Conservation (phyloP, 305 asterid species). For the Fraxinus dipetala region DNA sequence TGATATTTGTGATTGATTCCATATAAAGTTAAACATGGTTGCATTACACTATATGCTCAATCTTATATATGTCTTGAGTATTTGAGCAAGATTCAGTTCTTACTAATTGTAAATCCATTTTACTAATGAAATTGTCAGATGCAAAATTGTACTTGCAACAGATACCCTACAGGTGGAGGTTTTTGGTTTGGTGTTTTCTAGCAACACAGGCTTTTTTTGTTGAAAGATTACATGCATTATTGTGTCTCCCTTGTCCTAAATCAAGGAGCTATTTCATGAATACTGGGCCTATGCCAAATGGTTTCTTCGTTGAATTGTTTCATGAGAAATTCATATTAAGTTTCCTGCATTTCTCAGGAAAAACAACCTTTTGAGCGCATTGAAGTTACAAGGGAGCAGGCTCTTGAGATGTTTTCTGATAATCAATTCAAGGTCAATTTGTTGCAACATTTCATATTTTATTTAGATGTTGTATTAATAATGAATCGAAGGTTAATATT, state of each 20-base stretch:
- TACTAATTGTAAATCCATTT: not conserved
- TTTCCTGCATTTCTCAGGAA: slow-evolving; percentile 46
- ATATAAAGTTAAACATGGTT: not conserved
- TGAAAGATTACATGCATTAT: not conserved
- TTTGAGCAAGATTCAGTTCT: not conserved
- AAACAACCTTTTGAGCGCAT: slow-evolving; percentile 92
- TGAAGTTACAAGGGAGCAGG: slow-evolving; percentile 84
- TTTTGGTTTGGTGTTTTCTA: not conserved
- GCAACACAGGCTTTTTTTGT: not conserved
- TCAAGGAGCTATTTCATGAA: not conserved
- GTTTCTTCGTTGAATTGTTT: not conserved
- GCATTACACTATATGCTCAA: not conserved
- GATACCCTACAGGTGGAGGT: not conserved
- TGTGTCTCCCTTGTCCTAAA: not conserved
- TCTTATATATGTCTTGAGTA: not conserved
- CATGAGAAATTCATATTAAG: not conserved
- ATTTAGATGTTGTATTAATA: not conserved
- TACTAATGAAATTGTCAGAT: not conserved
- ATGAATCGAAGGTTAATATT: not conserved
- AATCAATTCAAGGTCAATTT: slow-evolving; percentile 74
- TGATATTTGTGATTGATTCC: not conserved
- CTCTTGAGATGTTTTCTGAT: slow-evolving; percentile 85
- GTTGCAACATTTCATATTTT: not conserved
- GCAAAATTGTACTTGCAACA: not conserved
- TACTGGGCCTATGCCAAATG: not conserved